phyloP scores from a whole-genome alignment of 2,329 filamentous ascomycete genomes.

The Cyphellophora attinorum region DNA sequence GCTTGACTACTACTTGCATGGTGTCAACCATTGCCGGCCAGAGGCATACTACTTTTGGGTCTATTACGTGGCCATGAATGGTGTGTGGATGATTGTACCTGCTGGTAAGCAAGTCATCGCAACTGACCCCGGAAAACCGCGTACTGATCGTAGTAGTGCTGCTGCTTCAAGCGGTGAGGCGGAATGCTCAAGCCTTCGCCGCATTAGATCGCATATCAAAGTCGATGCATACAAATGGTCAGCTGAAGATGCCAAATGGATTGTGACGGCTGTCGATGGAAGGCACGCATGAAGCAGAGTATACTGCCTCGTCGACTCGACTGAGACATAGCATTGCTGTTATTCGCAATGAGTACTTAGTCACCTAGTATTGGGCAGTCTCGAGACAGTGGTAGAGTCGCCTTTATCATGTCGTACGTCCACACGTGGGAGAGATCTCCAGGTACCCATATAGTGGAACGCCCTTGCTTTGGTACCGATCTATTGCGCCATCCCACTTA shows the following conservation, averaged over 20 bases:
- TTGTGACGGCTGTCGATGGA: too few relatives aligned
- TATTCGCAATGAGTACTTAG: too few relatives aligned
- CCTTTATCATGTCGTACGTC: too few relatives aligned
- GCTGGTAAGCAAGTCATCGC: slow-evolving; percentile 33
- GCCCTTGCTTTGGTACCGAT: too few relatives aligned
- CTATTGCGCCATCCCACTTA: too few relatives aligned
- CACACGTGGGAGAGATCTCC: too few relatives aligned
- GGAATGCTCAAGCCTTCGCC: slow-evolving; percentile 26
- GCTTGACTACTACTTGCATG: slow-evolving; percentile 49
- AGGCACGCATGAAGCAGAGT: too few relatives aligned
- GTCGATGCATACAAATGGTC: slow-evolving; percentile 18
- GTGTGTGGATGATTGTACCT: slow-evolving; percentile 57
- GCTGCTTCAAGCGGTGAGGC: slow-evolving; percentile 27
- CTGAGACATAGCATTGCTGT: too few relatives aligned
- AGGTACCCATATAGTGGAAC: too few relatives aligned
- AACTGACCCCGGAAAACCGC: background rate
- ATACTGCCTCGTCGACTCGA: too few relatives aligned
- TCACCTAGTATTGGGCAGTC: too few relatives aligned
- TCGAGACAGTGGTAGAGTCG: too few relatives aligned
- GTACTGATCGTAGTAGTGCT: slow-evolving; percentile 20
- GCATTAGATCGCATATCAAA: slow-evolving; percentile 22
- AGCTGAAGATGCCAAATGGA: slow-evolving; percentile 16
- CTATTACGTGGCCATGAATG: slow-evolving; percentile 58
- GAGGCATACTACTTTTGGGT: slow-evolving; percentile 57
- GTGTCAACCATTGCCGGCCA: slow-evolving; percentile 48